Percentiles rank a stretch among this genome's conserved stretches.
These are phyloP conservation scores for Cucumis hystrix DNA, from an alignment of 306 rosid species.

Conservation along the genomic window DNA sequence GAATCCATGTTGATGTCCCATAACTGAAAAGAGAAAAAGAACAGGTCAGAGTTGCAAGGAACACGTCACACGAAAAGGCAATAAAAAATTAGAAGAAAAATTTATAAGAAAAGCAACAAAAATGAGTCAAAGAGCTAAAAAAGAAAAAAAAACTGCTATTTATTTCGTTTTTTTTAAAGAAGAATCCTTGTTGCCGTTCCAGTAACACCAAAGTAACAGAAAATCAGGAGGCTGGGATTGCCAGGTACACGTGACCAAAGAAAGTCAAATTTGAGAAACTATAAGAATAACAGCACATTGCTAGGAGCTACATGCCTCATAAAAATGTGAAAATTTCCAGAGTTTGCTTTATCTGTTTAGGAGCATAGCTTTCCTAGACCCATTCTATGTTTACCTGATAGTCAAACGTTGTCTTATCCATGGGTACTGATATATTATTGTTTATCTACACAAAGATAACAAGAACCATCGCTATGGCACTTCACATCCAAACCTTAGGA, in stretches of 20 bases:
- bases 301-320: neutral
- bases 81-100: no score
- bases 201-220: neutral
- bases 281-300: neutral
- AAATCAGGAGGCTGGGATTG: neutral
- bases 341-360: neutral
- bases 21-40: constrained; percentile 35
- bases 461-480: neutral
- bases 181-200: neutral
- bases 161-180: no score
- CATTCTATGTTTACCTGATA: neutral
- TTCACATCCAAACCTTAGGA: neutral
- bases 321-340: neutral
- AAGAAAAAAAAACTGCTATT: neutral
- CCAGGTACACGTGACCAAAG: neutral
- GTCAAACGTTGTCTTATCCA: neutral
- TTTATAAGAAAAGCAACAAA: neutral
- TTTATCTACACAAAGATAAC: neutral
- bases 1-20: constrained; percentile 99
- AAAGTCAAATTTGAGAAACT: neutral
- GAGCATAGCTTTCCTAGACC: neutral
- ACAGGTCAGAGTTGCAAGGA: neutral
- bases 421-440: neutral
- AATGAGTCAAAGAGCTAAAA: neutral
- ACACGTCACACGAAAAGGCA: neutral